Base-by-base conservation (phyloP, 2,329 filamentous ascomycete genomes). In the Aureobasidium pullulans region DNA sequence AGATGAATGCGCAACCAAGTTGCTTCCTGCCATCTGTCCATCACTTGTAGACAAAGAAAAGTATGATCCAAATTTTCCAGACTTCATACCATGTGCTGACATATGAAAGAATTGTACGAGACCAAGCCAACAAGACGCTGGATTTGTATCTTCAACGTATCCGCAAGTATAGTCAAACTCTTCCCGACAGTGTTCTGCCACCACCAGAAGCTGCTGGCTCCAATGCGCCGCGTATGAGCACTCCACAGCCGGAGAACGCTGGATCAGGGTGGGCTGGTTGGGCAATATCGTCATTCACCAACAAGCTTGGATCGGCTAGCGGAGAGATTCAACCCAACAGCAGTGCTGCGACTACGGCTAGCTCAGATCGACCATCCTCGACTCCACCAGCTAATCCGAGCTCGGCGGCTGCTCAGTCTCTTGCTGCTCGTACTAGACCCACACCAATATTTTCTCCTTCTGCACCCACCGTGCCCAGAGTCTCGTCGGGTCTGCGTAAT, bases 251-350 rank as follows among this genome's bases (percentile, higher is more conserved):
- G 40, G 81, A 86, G 42, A 62, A 61, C 1, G 62, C 68, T 13
- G 72, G 81, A 23, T 85, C 85, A 2, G 52, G 52, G 1, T 97
- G 94, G 94, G 85, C 94, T 1, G 94, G 94, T 11, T 99, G 94
- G 94, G 94, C 94, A 1, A 96, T 99, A 58, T 97, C 94, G 0
- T 96, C 91, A 1, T 99, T 99, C 70, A 97, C 94, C 1, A 97
- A 97, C 74, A 96, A 96, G 68, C 72, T 97, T 11, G 86, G 90
- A 1, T 76, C 88, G 0, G 91, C 90, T 0, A 88, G 88, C 8
- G 94, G 94, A 16, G 88, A 96, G 60, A 99, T 99, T 63, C 81
- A 93, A 69, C 76, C 84, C 11, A 70, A 80, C 16, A 73, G 78
- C 57, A 79, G 80, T 62, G 76, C 78, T 1, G 83, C 85, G 0